phyloP scores from a whole-genome alignment of 305 asterid species.

The Salvia sclarea region DNA sequence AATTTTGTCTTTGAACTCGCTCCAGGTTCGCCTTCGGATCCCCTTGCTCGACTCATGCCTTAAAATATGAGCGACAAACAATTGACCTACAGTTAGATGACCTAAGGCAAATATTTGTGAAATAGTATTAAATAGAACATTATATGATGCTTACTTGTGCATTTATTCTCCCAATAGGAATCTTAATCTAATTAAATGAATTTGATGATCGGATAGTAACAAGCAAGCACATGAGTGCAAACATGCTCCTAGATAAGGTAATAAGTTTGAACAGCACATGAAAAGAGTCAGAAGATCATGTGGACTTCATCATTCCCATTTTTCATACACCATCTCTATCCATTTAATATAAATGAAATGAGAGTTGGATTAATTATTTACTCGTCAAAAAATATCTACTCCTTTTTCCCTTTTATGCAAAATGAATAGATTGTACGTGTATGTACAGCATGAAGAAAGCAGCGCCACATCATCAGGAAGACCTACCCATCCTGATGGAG shows the following conservation, averaged over 20 bases:
- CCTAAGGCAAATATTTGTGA: too few species aligned
- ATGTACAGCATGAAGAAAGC: slow-evolving; percentile 11
- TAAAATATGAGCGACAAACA: too few species aligned
- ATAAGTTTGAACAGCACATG: slow-evolving; percentile 6
- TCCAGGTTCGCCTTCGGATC: too few species aligned
- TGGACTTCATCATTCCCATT: slow-evolving; percentile 6
- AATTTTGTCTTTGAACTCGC: too few species aligned
- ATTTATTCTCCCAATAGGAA: background rate
- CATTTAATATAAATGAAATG: background rate
- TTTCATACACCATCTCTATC: background rate
- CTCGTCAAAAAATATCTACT: slow-evolving; percentile 15
- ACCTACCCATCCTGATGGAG: slow-evolving; percentile 46
- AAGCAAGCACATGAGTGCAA: background rate
- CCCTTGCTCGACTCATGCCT: too few species aligned
- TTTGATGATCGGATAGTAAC: background rate
- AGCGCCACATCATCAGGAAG: too few species aligned
- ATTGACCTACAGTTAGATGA: too few species aligned
- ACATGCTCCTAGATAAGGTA: background rate
- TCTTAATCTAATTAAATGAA: background rate
- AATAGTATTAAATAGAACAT: too few species aligned
- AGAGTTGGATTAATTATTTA: background rate
- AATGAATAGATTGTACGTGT: slow-evolving; percentile 31
- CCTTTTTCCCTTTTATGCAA: slow-evolving; percentile 26
- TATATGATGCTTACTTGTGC: background rate
- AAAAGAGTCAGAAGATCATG: background rate